A percentile compares a stretch with the other conserved stretches of the same genome.
Evolutionary conservation across 495 filamentous ascomycete species (phyloP).

Genomic region (Astrothelium macrocarpum): DNA sequence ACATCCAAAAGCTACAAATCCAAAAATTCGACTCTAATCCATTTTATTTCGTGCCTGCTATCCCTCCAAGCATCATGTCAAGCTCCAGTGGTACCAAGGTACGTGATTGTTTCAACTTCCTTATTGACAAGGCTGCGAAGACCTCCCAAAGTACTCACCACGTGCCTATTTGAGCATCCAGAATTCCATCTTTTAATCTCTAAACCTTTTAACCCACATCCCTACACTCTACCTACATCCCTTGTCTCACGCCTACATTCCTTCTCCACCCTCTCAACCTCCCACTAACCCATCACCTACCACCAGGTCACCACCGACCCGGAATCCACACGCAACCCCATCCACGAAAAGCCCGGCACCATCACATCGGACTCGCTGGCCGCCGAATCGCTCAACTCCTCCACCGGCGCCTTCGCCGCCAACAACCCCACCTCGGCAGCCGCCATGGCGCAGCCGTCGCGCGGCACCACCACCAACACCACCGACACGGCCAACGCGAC

Average conservation of each 20-base stretch:
- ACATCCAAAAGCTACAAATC: neutral
- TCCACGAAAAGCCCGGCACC: slow-evolving; percentile 46
- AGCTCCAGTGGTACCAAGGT: slow-evolving; percentile 15
- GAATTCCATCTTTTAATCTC: too few relatives aligned
- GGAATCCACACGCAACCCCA: slow-evolving; percentile 33
- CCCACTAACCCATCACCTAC: neutral
- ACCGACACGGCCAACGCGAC: slow-evolving; percentile 46
- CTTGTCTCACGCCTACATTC: too few relatives aligned
- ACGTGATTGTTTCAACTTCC: neutral
- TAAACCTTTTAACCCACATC: too few relatives aligned
- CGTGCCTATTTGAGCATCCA: too few relatives aligned
- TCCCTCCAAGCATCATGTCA: slow-evolving; percentile 4
- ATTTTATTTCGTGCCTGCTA: too few relatives aligned
- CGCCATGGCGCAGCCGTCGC: slow-evolving; percentile 39
- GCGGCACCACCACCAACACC: slow-evolving; percentile 45
- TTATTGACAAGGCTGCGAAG: too few relatives aligned
- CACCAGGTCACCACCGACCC: slow-evolving; percentile 40
- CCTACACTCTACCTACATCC: too few relatives aligned
- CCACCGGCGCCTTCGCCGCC: slow-evolving; percentile 42
- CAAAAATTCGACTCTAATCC: neutral
- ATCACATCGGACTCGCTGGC: slow-evolving; percentile 56
- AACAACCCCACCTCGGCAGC: slow-evolving; percentile 41
- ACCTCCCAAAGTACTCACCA: too few relatives aligned
- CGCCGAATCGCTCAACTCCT: slow-evolving; percentile 50
- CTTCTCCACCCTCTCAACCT: neutral